Evolutionary conservation across 2,329 filamentous ascomycete genomes (phyloP).

Genomic region (Fusarium duplospermum): DNA sequence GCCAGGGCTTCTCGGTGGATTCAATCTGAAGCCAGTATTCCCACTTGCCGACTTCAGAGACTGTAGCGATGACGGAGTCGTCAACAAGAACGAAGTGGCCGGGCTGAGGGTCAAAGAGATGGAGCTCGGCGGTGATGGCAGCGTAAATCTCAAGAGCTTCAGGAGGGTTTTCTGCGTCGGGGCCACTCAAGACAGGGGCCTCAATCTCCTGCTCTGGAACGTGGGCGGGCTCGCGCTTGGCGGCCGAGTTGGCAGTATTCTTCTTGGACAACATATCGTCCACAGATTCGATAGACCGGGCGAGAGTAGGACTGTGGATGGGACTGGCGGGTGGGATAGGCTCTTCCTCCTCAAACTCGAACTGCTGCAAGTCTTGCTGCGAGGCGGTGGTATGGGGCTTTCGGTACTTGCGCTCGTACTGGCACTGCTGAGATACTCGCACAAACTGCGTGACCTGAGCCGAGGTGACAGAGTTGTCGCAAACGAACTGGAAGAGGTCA

Average conservation of each 20-base stretch:
- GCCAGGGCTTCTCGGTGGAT: constrained; percentile 81
- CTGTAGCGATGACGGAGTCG: constrained; percentile 77
- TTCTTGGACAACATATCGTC: constrained; percentile 68
- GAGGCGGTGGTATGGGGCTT: constrained; percentile 83
- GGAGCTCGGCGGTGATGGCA: constrained; percentile 83
- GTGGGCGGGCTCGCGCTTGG: constrained; percentile 56
- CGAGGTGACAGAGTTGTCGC: constrained; percentile 77
- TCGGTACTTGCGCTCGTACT: constrained; percentile 96
- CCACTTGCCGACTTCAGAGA: constrained; percentile 90
- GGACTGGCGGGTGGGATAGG: constrained; percentile 74
- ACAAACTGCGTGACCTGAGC: constrained; percentile 84
- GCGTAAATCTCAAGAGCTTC: constrained; percentile 78
- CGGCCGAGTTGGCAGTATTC: constrained; percentile 59
- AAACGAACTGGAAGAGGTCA: constrained; percentile 98
- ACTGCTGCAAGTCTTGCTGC: constrained; percentile 82
- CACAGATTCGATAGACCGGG: constrained; percentile 66
- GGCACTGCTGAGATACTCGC: constrained; percentile 86
- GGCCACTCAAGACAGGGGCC: constrained; percentile 35
- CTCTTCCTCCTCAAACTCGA: constrained; percentile 77
- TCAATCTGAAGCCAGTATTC: constrained; percentile 94
- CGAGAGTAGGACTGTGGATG: constrained; percentile 67
- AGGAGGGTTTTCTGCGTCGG: constrained; percentile 61
- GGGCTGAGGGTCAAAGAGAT: constrained; percentile 91
- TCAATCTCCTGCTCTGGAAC: constrained; percentile 49
- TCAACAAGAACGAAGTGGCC: constrained; percentile 89